These are phyloP conservation scores for Cunninghamia lanceolata DNA, from an alignment of 75 land plant genomes.

Conservation along the genomic window DNA sequence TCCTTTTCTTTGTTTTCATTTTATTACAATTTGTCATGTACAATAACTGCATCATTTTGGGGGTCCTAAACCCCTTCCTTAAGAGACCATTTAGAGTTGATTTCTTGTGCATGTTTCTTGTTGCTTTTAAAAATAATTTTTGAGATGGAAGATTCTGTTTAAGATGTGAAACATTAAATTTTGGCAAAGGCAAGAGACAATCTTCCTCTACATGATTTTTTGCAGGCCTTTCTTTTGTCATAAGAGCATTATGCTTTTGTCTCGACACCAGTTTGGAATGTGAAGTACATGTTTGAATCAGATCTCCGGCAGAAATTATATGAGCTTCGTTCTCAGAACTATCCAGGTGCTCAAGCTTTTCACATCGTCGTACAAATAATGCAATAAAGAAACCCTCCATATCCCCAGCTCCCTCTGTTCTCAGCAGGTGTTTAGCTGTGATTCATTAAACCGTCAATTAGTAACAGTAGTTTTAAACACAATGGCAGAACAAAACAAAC, in stretches of 20 bases:
- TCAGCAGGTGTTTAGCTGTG: slow-evolving; percentile 68
- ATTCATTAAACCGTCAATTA: not conserved
- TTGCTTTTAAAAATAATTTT: not conserved
- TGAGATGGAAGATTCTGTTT: not conserved
- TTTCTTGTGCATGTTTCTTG: not conserved
- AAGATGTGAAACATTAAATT: not conserved
- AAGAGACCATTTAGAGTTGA: not conserved
- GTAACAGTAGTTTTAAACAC: not conserved
- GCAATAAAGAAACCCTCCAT: slow-evolving; percentile 96
- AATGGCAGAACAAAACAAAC: not conserved
- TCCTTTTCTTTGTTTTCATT: not conserved
- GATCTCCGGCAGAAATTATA: not conserved
- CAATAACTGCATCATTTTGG: slow-evolving; percentile 4
- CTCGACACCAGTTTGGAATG: not conserved
- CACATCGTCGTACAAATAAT: slow-evolving; percentile 40
- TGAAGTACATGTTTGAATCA: not conserved
- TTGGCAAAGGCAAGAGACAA: not conserved
- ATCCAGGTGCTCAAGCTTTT: not conserved
- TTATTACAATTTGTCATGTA: not conserved
- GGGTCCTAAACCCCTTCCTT: slow-evolving; percentile 3
- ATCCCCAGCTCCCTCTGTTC: slow-evolving; percentile 69
- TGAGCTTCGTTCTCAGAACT: not conserved
- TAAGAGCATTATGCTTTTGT: not conserved
- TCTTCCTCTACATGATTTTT: not conserved
- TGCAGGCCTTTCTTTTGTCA: not conserved